Percentiles rank a stretch among this genome's conserved stretches.
phyloP scores from a whole-genome alignment of 495 filamentous ascomycete genomes.

The Glonium stellatum region DNA sequence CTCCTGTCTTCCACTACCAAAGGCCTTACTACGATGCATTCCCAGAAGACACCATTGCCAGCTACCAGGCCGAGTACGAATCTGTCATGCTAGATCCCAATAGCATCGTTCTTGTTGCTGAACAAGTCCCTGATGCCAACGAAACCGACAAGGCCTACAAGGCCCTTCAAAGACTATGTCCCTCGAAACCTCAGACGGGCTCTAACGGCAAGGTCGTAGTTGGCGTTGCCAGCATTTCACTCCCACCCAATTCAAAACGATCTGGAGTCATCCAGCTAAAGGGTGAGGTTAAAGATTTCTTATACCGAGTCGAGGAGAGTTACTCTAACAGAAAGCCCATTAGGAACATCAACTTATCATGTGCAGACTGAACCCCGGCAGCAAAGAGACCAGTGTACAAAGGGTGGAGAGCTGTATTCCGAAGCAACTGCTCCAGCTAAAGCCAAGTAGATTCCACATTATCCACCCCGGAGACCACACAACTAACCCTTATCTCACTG shows the following conservation, averaged over 20 bases:
- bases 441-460: slow-evolving; percentile 6
- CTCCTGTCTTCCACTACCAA: slow-evolving; percentile 24
- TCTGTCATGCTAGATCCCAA: slow-evolving; percentile 12
- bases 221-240: slow-evolving; percentile 15
- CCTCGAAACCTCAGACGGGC: not conserved
- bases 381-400: slow-evolving; percentile 4
- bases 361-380: not conserved
- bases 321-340: not conserved
- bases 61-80: slow-evolving; percentile 17
- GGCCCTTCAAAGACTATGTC: slow-evolving; percentile 7
- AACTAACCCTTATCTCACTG: not conserved
- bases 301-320: not conserved
- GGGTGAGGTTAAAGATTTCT: not conserved
- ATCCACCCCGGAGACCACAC: not conserved
- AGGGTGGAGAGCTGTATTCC: slow-evolving; percentile 5
- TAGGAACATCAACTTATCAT: not conserved
- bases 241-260: slow-evolving; percentile 7
- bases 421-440: slow-evolving; percentile 17
- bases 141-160: slow-evolving; percentile 10
- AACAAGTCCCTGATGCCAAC: slow-evolving; percentile 3
- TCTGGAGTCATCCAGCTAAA: not conserved
- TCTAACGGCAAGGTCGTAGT: slow-evolving; percentile 8
- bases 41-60: slow-evolving; percentile 19
- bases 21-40: slow-evolving; percentile 14
- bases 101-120: slow-evolving; percentile 15